Evolutionary conservation across 2,329 filamentous ascomycete genomes (phyloP).

Genomic region (Corniculantispora saksenae): DNA sequence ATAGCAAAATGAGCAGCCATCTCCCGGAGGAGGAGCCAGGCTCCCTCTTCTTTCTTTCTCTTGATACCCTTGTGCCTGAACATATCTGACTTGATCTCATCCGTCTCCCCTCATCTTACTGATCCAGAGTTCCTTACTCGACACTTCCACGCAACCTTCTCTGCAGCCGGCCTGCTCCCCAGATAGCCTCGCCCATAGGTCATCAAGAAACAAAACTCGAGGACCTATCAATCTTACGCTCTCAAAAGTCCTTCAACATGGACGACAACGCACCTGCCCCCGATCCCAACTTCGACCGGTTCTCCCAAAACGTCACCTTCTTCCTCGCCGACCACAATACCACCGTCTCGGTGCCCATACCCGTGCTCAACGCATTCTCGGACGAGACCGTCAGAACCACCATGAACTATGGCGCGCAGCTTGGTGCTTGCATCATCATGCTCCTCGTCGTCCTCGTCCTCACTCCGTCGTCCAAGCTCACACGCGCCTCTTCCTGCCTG

Average conservation of each 20-base stretch:
- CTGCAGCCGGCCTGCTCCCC: constrained; percentile 3
- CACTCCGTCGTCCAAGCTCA: constrained; percentile 65
- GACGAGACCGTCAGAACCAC: constrained; percentile 36
- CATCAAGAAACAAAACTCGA: neutral
- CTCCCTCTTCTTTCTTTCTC: neutral
- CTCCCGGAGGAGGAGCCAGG: neutral
- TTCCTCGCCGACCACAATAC: constrained; percentile 34
- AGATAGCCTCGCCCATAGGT: neutral
- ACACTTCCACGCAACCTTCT: neutral
- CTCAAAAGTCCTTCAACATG: neutral
- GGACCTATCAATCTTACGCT: neutral
- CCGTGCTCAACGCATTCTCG: constrained; percentile 35
- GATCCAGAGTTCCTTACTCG: neutral
- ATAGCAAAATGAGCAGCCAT: neutral
- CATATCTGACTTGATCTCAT: neutral
- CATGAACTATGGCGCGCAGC: constrained; percentile 70
- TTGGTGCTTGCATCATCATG: constrained; percentile 68
- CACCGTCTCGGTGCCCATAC: constrained; percentile 34
- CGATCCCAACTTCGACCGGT: constrained; percentile 35
- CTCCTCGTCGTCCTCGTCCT: constrained; percentile 66
- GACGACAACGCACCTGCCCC: neutral
- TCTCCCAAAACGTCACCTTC: constrained; percentile 38
- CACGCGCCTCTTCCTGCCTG: constrained; percentile 64
- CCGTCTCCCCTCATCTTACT: neutral
- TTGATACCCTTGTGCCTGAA: neutral